Evolutionary conservation across 768 basidiomycete genomes (phyloP), one percentile per base, ranked within the genome.

Genomic region (Russula foetens): DNA sequence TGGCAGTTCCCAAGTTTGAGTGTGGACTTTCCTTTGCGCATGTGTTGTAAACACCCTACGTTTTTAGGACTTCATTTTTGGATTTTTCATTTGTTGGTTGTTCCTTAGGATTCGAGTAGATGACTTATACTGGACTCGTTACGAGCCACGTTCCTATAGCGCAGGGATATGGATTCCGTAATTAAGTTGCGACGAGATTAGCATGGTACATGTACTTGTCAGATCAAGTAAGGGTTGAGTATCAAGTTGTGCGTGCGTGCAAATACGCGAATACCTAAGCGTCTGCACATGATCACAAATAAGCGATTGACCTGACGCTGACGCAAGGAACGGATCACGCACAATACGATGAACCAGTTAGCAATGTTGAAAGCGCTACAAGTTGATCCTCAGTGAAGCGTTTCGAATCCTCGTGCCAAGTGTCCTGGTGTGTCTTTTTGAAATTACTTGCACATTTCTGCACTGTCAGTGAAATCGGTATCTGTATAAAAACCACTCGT

Each of bases 291-390:
- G 24, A n/a, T 6, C 45, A 29, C n/a, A 12, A 28, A 24, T 61
- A 28, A 56, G 48, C 12, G 23, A 0, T 23, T 6, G 19, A 45
- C n/a, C n/a, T 24, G 23, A 35, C 28, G 28, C 46, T n/a, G 4
- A 39, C 45, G 17, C 14, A 21, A 7, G 26, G 28, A 29, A 49
- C 11, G 8, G 26, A 6, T 46, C 19, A 74, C 85, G 65, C 62
- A 88, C 87, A 91, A 70, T 91, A 91, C 15, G 88, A 88, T 21
- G 90, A 92, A 19, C 92, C 92, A 17, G 87, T 88, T 28, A 94
- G 76, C 58, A 93, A 76, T n/a, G 88, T 90, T 7, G 88, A 90
- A 66, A 95, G 75, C 9, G 88, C 85, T 19, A 81, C 80, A 23
- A 93, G 76, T 72, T 96, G 92, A 59, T 94, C 90, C 53, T 93